These are phyloP conservation scores for Aristolochia fimbriata DNA, from an alignment of 164 flowering plant genomes.

Conservation along the genomic window DNA sequence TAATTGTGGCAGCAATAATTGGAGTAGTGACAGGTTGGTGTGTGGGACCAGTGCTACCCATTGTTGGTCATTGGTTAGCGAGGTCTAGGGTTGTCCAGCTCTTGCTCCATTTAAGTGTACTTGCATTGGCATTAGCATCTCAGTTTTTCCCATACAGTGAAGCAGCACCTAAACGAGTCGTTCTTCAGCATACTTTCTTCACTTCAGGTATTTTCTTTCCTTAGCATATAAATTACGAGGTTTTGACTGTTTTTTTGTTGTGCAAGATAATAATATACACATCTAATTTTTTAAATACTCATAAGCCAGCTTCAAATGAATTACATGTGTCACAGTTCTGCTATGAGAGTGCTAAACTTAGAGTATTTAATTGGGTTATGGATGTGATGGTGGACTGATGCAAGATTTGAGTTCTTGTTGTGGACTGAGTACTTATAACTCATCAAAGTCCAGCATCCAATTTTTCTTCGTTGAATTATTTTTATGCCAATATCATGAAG, in stretches of 20 bases:
- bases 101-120: constrained; percentile 55
- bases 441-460: no score
- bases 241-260: background rate
- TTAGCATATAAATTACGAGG: background rate
- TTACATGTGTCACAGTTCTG: no score
- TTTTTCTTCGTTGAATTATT: no score
- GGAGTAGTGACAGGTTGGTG: constrained; percentile 80
- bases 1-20: constrained; percentile 57
- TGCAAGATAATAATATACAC: no score
- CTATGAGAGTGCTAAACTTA: no score
- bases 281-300: no score
- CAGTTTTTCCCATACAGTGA: constrained; percentile 85
- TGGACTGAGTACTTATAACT: no score
- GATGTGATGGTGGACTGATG: no score
- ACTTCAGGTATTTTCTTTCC: constrained; percentile 43
- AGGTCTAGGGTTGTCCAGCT: constrained; percentile 51
- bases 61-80: constrained; percentile 66
- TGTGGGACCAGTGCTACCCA: constrained; percentile 76
- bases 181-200: constrained; percentile 70
- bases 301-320: no score
- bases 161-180: constrained; percentile 84
- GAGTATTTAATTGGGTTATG: no score
- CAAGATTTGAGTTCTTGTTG: no score
- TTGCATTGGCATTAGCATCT: constrained; percentile 79
- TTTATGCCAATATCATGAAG: no score